These are phyloP conservation scores for Smallanthus sonchifolius DNA, from an alignment of 129 eudicot species.

Conservation along the genomic window DNA sequence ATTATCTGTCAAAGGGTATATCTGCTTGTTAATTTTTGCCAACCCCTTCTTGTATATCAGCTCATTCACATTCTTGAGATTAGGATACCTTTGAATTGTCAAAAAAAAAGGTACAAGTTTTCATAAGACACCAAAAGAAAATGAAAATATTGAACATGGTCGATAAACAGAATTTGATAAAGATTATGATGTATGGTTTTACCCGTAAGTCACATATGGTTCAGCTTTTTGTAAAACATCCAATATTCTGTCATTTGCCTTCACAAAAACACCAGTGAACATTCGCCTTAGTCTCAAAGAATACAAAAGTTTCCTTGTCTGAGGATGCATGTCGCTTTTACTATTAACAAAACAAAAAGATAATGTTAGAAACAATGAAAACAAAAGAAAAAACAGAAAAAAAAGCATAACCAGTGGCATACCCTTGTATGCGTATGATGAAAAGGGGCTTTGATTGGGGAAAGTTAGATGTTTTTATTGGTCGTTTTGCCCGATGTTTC, in stretches of 20 bases:
- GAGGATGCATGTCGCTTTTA: slow-evolving; percentile 75
- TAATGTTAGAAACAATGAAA: not conserved
- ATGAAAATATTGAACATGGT: not conserved
- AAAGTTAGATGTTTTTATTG: slow-evolving; percentile 18
- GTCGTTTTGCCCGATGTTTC: slow-evolving; percentile 61
- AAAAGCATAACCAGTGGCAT: not conserved
- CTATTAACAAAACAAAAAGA: slow-evolving; percentile 34
- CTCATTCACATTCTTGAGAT: slow-evolving; percentile 72
- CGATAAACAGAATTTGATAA: not conserved
- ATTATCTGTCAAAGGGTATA: slow-evolving; percentile 70
- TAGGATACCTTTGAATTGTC: slow-evolving; percentile 53
- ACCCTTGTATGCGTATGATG: slow-evolving; percentile 85
- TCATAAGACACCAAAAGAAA: not conserved
- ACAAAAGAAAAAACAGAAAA: not conserved
- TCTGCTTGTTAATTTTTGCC: slow-evolving; percentile 53
- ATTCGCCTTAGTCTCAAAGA: slow-evolving; percentile 59
- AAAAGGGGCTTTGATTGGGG: slow-evolving; percentile 65
- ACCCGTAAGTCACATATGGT: slow-evolving; percentile 92
- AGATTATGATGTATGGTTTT: slow-evolving; percentile 4
- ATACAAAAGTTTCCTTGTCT: slow-evolving; percentile 58
- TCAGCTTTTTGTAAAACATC: slow-evolving; percentile 66
- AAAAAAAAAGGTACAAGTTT: not conserved
- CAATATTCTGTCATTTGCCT: slow-evolving; percentile 57
- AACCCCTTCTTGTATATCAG: slow-evolving; percentile 81
- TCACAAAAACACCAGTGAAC: slow-evolving; percentile 77